Evolutionary conservation across 2,329 filamentous ascomycete genomes (phyloP).

Genomic region (Phyllosticta citribraziliensis): DNA sequence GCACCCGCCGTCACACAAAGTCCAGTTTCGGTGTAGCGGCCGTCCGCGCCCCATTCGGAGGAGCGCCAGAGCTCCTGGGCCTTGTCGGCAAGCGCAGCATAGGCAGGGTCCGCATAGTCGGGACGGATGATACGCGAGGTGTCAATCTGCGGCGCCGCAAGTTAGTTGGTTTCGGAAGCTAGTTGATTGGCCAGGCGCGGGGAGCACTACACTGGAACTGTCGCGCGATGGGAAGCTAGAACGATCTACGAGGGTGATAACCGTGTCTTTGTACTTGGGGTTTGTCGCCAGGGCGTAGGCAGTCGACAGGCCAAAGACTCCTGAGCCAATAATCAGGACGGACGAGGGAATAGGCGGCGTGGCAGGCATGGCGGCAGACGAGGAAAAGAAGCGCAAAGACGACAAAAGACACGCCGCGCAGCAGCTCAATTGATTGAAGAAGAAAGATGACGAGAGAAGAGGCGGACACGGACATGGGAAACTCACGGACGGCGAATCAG

Average conservation of each 20-base stretch:
- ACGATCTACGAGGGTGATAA: constrained; percentile 50
- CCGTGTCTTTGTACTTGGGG: constrained; percentile 38
- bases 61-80: constrained; percentile 61
- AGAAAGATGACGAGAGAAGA: background rate
- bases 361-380: constrained; percentile 1
- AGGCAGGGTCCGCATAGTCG: constrained; percentile 75
- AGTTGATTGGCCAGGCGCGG: background rate
- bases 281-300: constrained; percentile 61
- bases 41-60: constrained; percentile 50
- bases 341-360: constrained; percentile 27
- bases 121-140: constrained; percentile 53
- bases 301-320: constrained; percentile 51
- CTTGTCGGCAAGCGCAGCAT: constrained; percentile 60
- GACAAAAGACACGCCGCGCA: background rate
- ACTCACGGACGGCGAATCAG: background rate
- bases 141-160: constrained; percentile 35
- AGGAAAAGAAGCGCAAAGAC: background rate
- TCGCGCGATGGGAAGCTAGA: constrained; percentile 49
- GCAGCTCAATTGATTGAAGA: constrained; percentile 1
- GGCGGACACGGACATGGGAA: background rate
- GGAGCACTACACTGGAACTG: constrained; percentile 41
- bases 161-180: background rate
- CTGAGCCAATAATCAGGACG: constrained; percentile 41
- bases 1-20: constrained; percentile 54
- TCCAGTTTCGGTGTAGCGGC: constrained; percentile 61